Conservation (phyloP, 805 yeast species). For the Pichia rugopelliculosa region DNA sequence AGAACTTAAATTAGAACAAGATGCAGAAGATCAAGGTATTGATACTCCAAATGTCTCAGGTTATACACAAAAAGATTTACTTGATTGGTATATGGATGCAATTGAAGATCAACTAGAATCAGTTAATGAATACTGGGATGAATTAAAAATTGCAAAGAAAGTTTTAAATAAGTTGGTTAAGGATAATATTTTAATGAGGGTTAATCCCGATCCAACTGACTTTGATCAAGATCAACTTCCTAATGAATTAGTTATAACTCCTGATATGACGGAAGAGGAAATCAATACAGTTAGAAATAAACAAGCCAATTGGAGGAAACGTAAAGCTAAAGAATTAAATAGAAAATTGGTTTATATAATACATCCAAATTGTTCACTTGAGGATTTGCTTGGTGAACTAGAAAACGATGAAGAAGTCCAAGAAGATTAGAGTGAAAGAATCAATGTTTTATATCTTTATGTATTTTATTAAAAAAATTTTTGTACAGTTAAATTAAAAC, state of each 20-base stretch:
- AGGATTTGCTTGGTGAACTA: conserved; percentile 49
- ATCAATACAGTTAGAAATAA: conserved; percentile 17
- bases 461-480: background rate
- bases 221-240: conserved; percentile 36
- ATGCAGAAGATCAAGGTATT: conserved; percentile 36
- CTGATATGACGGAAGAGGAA: conserved; percentile 18
- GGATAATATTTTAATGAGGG: conserved; percentile 73
- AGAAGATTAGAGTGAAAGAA: conserved; percentile 9
- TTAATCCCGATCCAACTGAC: conserved; percentile 31
- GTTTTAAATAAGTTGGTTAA: conserved; percentile 78
- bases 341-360: conserved; percentile 40
- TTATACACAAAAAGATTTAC: conserved; percentile 56
- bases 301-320: conserved; percentile 13
- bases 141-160: conserved; percentile 64
- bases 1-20: conserved; percentile 39
- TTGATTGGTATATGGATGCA: conserved; percentile 74
- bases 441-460: background rate
- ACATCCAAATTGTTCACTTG: conserved; percentile 80
- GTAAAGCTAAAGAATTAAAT: conserved; percentile 17
- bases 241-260: conserved; percentile 16
- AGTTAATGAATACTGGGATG: conserved; percentile 64
- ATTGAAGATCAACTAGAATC: conserved; percentile 63
- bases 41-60: conserved; percentile 41
- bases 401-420: conserved; percentile 12
- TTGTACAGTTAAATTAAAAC: background rate